These are phyloP conservation scores for Knoxdaviesia capensis DNA, from an alignment of 2,329 filamentous ascomycete species.

Conservation along the genomic window DNA sequence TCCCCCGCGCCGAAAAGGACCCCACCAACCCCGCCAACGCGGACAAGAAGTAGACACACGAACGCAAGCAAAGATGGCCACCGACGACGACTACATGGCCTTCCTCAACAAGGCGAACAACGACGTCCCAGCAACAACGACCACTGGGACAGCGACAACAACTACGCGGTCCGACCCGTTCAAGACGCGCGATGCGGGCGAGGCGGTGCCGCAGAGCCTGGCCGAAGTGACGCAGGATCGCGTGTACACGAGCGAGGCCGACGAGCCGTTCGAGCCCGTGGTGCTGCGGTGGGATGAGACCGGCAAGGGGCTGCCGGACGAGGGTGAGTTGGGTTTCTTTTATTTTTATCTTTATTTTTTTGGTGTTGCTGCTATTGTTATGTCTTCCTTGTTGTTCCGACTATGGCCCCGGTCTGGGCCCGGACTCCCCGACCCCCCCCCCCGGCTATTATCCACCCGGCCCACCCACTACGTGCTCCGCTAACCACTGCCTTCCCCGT, in stretches of 20 bases:
- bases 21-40: too few species aligned
- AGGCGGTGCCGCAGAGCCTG: slow-evolving; percentile 39
- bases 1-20: too few species aligned
- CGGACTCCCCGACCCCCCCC: too few species aligned
- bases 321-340: slow-evolving; percentile 25
- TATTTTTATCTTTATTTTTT: slow-evolving; percentile 3
- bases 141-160: slow-evolving; percentile 7
- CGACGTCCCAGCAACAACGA: slow-evolving; percentile 27
- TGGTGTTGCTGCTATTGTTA: background rate
- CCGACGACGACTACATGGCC: slow-evolving; percentile 63
- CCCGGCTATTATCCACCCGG: too few species aligned
- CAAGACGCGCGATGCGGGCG: slow-evolving; percentile 30
- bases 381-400: background rate
- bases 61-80: slow-evolving; percentile 32
- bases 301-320: slow-evolving; percentile 33
- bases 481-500: background rate
- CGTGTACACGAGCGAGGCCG: slow-evolving; percentile 63
- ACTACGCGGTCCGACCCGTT: slow-evolving; percentile 15
- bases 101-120: slow-evolving; percentile 79
- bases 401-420: too few species aligned
- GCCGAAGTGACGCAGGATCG: slow-evolving; percentile 26
- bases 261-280: slow-evolving; percentile 70
- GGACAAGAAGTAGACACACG: too few species aligned
- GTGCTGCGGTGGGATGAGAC: slow-evolving; percentile 38
- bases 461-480: too few species aligned